These are phyloP conservation scores for Vigna unguiculata DNA, from an alignment of 306 rosid species.

Conservation along the genomic window DNA sequence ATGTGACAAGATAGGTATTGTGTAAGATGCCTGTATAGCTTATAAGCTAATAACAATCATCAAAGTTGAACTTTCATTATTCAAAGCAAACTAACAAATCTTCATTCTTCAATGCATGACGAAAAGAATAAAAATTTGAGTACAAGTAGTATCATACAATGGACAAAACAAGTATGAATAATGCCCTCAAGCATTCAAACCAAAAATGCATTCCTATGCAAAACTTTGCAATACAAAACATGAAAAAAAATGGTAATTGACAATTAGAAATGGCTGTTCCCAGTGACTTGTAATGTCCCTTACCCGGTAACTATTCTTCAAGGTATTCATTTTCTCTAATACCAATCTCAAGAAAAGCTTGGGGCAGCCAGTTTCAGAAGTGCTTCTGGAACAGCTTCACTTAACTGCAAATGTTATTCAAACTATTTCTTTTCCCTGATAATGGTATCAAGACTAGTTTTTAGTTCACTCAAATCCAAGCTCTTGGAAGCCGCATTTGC, in stretches of 20 bases:
- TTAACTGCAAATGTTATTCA: constrained; percentile 48
- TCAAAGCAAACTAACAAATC: too few species aligned
- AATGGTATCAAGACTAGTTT: constrained; percentile 66
- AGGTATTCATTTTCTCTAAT: constrained; percentile 61
- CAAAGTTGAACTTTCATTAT: too few species aligned
- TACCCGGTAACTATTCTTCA: constrained; percentile 49
- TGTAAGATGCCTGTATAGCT: too few species aligned
- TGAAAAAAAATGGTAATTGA: constrained; percentile 17
- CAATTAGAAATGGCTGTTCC: constrained; percentile 3
- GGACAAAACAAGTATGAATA: constrained; percentile 35
- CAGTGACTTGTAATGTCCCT: constrained; percentile 30
- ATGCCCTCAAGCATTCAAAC: constrained; percentile 25
- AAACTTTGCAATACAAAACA: constrained; percentile 25
- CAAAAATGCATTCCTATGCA: neutral
- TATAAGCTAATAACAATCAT: too few species aligned
- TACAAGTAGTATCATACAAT: neutral
- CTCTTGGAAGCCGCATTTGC: constrained; percentile 61
- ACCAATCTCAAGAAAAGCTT: constrained; percentile 51
- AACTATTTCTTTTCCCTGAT: constrained; percentile 61
- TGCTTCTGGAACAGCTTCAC: constrained; percentile 29
- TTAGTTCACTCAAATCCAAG: constrained; percentile 59
- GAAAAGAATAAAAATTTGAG: neutral
- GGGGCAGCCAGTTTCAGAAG: constrained; percentile 45
- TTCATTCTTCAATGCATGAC: neutral
- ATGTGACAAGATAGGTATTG: too few species aligned